Conservation (phyloP, 2,329 filamentous ascomycete species). For the Sporothrix globosa region DNA sequence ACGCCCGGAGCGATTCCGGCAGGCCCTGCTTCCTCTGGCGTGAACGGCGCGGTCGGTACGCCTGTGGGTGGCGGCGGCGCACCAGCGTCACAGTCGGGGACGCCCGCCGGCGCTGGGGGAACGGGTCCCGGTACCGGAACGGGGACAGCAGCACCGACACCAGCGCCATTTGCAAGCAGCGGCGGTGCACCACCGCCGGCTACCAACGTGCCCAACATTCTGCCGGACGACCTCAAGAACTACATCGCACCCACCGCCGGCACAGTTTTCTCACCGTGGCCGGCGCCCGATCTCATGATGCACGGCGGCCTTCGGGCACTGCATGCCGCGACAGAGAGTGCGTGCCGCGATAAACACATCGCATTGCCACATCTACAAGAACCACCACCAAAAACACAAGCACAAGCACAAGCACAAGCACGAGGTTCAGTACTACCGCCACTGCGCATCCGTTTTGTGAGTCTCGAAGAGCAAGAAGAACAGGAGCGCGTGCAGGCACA, state of each 20-base stretch:
- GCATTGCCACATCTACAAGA: neutral
- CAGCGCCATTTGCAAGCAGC: conserved; percentile 42
- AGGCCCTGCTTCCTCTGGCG: neutral
- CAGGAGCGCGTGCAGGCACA: conserved; percentile 54
- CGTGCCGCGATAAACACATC: neutral
- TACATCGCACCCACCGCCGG: conserved; percentile 61
- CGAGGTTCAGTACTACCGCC: conserved; percentile 64
- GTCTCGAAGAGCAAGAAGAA: conserved; percentile 57
- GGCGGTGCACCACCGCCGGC: conserved; percentile 20
- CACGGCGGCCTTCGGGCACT: conserved; percentile 67
- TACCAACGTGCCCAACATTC: conserved; percentile 43
- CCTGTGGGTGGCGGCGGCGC: neutral
- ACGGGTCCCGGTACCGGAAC: conserved; percentile 10
- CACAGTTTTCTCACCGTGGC: conserved; percentile 75
- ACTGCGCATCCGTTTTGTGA: conserved; percentile 47
- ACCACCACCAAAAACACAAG: conserved; percentile 16
- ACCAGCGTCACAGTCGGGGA: conserved; percentile 14
- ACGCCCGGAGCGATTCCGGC: conserved; percentile 29
- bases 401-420: conserved; percentile 16
- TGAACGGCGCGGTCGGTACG: conserved; percentile 7
- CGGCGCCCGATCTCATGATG: conserved; percentile 69
- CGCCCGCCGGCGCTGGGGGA: conserved; percentile 17
- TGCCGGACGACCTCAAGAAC: conserved; percentile 54
- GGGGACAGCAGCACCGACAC: conserved; percentile 38
- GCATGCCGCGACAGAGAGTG: conserved; percentile 53